Conservation (phyloP, 306 rosid genomes). For the Rosa chinensis region DNA sequence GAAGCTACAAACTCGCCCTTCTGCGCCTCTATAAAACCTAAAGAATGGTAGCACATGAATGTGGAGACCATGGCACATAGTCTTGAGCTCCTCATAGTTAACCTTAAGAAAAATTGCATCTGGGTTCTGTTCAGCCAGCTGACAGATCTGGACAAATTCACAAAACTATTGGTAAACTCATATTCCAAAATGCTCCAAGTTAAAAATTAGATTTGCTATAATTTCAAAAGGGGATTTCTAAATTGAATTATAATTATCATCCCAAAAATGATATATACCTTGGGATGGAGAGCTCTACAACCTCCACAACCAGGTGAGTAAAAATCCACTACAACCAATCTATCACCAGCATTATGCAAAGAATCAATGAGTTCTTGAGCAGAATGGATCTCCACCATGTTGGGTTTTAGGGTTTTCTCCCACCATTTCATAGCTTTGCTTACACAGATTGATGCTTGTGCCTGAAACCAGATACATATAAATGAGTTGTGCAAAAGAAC, state of each 20-base stretch:
- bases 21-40: constrained; percentile 76
- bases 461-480: constrained; percentile 35
- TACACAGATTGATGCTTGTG: constrained; percentile 53
- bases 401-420: constrained; percentile 64
- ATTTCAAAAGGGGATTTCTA: background rate
- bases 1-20: constrained; percentile 74
- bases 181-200: background rate
- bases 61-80: constrained; percentile 63
- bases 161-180: background rate
- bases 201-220: background rate
- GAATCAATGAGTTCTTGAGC: constrained; percentile 61
- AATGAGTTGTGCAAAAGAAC: background rate
- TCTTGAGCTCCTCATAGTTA: constrained; percentile 66
- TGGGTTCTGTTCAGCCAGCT: constrained; percentile 68
- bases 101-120: constrained; percentile 62
- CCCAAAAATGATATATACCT: constrained; percentile 36
- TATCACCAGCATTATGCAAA: constrained; percentile 68
- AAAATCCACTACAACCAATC: constrained; percentile 72
- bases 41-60: constrained; percentile 88
- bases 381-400: constrained; percentile 73
- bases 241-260: background rate
- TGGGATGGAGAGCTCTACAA: constrained; percentile 84
- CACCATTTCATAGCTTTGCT: constrained; percentile 70
- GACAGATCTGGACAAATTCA: constrained; percentile 62
- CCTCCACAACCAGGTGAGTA: constrained; percentile 96